phyloP scores from a whole-genome alignment of 202 grass and related monocot genomes.

The Tripidium arundinaceum region DNA sequence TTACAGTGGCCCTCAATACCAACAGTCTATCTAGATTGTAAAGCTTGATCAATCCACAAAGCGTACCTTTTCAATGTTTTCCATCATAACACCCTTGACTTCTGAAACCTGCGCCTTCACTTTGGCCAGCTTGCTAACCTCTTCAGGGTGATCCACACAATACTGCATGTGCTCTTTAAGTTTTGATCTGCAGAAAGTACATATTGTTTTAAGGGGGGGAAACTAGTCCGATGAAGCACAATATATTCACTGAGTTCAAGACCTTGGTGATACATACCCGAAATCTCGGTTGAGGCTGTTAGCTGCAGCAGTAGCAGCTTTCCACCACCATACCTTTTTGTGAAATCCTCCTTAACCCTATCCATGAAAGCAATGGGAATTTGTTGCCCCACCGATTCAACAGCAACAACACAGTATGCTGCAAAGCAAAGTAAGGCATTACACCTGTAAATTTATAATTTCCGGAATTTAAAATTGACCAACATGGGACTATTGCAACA shows the following conservation, averaged over 20 bases:
- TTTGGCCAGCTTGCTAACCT: constrained; percentile 83
- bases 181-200: constrained; percentile 52
- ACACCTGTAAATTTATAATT: background rate
- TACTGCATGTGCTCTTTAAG: constrained; percentile 99
- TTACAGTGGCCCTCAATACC: background rate
- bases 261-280: constrained; percentile 44
- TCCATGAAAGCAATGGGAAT: constrained; percentile 83
- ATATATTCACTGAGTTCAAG: background rate
- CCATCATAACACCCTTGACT: constrained; percentile 99
- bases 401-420: constrained; percentile 92
- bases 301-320: constrained; percentile 76
- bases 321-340: constrained; percentile 79
- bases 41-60: background rate
- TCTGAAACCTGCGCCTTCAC: constrained; percentile 96
- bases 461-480: background rate
- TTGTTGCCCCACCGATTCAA: constrained; percentile 85
- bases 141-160: constrained; percentile 86
- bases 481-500: background rate
- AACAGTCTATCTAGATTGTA: background rate
- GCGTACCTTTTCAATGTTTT: constrained; percentile 89
- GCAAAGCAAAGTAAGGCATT: constrained; percentile 21
- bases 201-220: background rate
- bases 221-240: background rate
- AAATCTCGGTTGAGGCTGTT: constrained; percentile 83
- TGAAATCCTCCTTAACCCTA: constrained; percentile 88